A percentile compares a stretch with the other conserved stretches of the same genome.
These are phyloP conservation scores for Wickerhamomyces pijperi DNA, from an alignment of 805 yeast species.

Conservation along the genomic window DNA sequence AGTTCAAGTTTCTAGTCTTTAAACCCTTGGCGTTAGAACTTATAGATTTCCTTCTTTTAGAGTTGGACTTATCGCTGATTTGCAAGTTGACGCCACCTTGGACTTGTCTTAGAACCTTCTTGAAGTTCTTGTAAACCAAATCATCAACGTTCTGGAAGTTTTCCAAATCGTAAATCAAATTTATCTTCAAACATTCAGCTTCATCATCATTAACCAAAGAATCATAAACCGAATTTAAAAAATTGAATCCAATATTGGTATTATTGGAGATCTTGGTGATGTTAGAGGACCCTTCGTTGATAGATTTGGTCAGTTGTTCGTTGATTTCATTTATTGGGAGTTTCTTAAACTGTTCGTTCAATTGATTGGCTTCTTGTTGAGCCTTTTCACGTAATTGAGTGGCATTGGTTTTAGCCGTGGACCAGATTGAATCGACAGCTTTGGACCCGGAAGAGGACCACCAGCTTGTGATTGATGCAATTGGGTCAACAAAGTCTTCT, in stretches of 20 bases:
- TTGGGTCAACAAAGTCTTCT: slow-evolving; percentile 39
- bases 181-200: slow-evolving; percentile 49
- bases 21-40: slow-evolving; percentile 11
- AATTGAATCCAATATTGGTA: slow-evolving; percentile 17
- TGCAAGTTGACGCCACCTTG: slow-evolving; percentile 65
- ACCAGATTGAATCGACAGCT: slow-evolving; percentile 59
- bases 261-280: slow-evolving; percentile 12
- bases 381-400: slow-evolving; percentile 26
- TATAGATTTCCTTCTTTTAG: slow-evolving; percentile 14
- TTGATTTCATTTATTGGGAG: slow-evolving; percentile 20
- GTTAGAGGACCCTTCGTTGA: slow-evolving; percentile 2
- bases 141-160: slow-evolving; percentile 38
- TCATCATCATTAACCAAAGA: slow-evolving; percentile 29
- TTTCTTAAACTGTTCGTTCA: slow-evolving; percentile 18
- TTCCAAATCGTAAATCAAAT: slow-evolving; percentile 56
- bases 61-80: slow-evolving; percentile 29
- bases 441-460: slow-evolving; percentile 63
- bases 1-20: slow-evolving; percentile 37
- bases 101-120: slow-evolving; percentile 58
- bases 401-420: slow-evolving; percentile 35
- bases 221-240: slow-evolving; percentile 21
- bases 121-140: slow-evolving; percentile 42
- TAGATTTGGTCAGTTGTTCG: slow-evolving; percentile 7
- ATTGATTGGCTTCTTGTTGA: slow-evolving; percentile 17
- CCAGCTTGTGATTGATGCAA: slow-evolving; percentile 60